Percentiles rank a stretch among this genome's conserved stretches.
Conservation (phyloP, 169 alveolate species). For the Plasmodium adleri region DNA sequence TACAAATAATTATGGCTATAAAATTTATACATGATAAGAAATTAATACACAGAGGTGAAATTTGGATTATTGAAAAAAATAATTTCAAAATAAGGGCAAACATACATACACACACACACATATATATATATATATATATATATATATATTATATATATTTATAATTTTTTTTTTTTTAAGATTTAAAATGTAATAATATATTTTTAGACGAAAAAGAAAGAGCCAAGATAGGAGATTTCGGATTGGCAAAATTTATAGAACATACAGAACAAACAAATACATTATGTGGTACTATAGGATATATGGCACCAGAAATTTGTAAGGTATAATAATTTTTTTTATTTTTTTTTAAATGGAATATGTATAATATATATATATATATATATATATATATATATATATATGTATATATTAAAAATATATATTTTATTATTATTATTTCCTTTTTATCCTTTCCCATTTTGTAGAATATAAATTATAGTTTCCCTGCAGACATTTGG, state of each 20-base stretch:
- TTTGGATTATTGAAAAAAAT: too few species aligned
- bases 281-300: constrained; percentile 78
- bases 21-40: constrained; percentile 74
- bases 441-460: background rate
- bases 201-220: constrained; percentile 76
- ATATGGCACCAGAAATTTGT: constrained; percentile 77
- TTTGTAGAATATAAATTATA: constrained; percentile 53
- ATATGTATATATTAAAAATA: background rate
- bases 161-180: constrained; percentile 22
- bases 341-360: background rate
- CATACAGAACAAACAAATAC: constrained; percentile 71
- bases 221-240: constrained; percentile 77
- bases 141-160: background rate
- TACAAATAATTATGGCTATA: constrained; percentile 75
- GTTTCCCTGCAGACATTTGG: constrained; percentile 77
- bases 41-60: constrained; percentile 71
- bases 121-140: too few species aligned
- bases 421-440: background rate
- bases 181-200: constrained; percentile 75
- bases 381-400: constrained; percentile 1
- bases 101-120: too few species aligned
- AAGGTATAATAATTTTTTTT: constrained; percentile 24
- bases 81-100: too few species aligned
- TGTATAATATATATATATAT: background rate
- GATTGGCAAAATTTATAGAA: constrained; percentile 68